Base-by-base conservation (phyloP, 768 basidiomycete species). In the Fistulinella prunicolor region DNA sequence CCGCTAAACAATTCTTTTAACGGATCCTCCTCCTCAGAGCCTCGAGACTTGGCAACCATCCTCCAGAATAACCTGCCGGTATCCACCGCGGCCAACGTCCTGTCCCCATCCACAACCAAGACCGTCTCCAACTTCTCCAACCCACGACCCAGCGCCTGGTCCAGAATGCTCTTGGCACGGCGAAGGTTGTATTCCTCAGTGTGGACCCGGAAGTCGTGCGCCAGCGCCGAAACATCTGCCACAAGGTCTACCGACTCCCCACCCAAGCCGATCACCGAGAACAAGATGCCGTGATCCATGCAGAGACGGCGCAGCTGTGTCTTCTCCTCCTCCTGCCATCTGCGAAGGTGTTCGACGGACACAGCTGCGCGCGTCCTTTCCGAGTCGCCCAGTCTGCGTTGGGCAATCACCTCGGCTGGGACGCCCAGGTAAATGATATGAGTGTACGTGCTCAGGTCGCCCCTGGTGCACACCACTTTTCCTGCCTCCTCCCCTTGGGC, bases 311-410 rank as follows among this genome's bases (percentile, higher is more conserved):
- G 47, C 50, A 51, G n/a, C 47, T 51, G 37, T 42, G 47, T 43
- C 50, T 49, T 51, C 29, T 51, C 50, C 20, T 51, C 50, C 47
- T 51, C 50, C 41, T 51, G 50, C 50, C 50, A 51, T 49, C 47
- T 51, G 41, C 37, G 41, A 51, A 51, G 47, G 41, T 51, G 50
- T 49, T 50, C 36, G 21, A 50, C 36, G 16, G 50, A 51, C 38
- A 51, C 41, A 49, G 41, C 40, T 9, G 37, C 19, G 41, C 47
- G 50, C 19, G 28, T 49, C 47, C 9, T 51, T 43, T 49, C 41
- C 19, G 41, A 49, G 41, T 51, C 47, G 9, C 4, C 41, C 29
- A 49, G 41, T 51, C 50, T 51, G 50, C 41, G 47, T 51, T 51
- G 50, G 41, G 37, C 50, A 42, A 51, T 49, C 50, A 51, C 41